phyloP scores from a whole-genome alignment of 371 early-diverging fungal species.

The Mortierella sp. region DNA sequence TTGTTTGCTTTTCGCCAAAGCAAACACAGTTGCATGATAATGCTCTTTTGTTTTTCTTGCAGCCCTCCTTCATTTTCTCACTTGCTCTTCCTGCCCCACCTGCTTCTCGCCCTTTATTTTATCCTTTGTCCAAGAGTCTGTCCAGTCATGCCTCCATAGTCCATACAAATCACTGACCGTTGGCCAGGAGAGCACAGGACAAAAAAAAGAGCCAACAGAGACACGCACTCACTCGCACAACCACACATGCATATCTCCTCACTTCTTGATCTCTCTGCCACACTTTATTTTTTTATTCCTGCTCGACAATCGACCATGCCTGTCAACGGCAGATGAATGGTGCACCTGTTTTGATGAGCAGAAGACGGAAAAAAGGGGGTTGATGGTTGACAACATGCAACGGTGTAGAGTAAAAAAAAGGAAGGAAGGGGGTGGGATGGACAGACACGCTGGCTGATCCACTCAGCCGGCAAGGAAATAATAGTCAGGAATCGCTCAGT shows the following conservation, averaged over 20 bases:
- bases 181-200: neutral
- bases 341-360: neutral
- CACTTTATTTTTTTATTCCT: neutral
- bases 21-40: neutral
- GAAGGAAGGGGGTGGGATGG: neutral
- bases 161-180: neutral
- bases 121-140: neutral
- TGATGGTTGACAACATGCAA: neutral
- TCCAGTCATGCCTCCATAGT: neutral
- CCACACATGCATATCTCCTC: neutral
- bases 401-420: neutral
- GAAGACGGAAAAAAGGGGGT: neutral
- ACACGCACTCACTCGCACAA: neutral
- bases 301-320: neutral
- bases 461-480: neutral
- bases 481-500: neutral
- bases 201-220: neutral
- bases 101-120: neutral
- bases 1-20: slow-evolving; percentile 8
- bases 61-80: neutral
- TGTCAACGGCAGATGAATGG: neutral
- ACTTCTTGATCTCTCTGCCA: neutral
- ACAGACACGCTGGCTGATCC: neutral
- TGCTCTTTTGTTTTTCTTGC: neutral
- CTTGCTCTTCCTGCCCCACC: neutral